A percentile compares a stretch with the other conserved stretches of the same genome.
phyloP scores from a whole-genome alignment of 352 stramenopile species.

The Globisporangium ultimum region DNA sequence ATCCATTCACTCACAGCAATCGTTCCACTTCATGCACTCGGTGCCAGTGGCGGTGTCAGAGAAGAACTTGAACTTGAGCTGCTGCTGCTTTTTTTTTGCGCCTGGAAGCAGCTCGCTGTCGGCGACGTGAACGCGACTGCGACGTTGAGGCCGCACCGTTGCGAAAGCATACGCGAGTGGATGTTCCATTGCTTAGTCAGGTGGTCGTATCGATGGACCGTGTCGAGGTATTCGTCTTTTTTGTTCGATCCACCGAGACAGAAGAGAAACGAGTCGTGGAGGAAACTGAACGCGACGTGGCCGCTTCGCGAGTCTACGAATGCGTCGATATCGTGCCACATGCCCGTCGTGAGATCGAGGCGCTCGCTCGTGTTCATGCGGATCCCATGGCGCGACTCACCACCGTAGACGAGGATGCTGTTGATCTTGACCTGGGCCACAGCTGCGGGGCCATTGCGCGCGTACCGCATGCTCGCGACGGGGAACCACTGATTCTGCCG shows the following conservation, averaged over 20 bases:
- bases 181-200: conserved; percentile 59
- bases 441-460: conserved; percentile 58
- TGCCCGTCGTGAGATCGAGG: conserved; percentile 32
- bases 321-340: conserved; percentile 47
- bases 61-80: neutral
- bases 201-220: conserved; percentile 62
- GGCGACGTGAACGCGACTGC: conserved; percentile 38
- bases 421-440: conserved; percentile 44
- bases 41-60: conserved; percentile 2
- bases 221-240: conserved; percentile 70
- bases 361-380: conserved; percentile 63
- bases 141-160: conserved; percentile 65
- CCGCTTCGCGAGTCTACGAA: conserved; percentile 67
- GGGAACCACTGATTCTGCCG: conserved; percentile 40
- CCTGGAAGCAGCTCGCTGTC: conserved; percentile 38
- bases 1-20: too few species aligned
- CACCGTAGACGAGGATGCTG: conserved; percentile 60
- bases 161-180: conserved; percentile 55
- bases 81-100: conserved; percentile 18
- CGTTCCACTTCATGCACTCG: conserved; percentile 2
- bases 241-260: conserved; percentile 72
- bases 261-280: conserved; percentile 69
- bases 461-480: conserved; percentile 46
- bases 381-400: conserved; percentile 59
- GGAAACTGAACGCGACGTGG: conserved; percentile 54